These are phyloP conservation scores for Penicillium alfredii DNA, from an alignment of 495 filamentous ascomycete species.

Conservation along the genomic window DNA sequence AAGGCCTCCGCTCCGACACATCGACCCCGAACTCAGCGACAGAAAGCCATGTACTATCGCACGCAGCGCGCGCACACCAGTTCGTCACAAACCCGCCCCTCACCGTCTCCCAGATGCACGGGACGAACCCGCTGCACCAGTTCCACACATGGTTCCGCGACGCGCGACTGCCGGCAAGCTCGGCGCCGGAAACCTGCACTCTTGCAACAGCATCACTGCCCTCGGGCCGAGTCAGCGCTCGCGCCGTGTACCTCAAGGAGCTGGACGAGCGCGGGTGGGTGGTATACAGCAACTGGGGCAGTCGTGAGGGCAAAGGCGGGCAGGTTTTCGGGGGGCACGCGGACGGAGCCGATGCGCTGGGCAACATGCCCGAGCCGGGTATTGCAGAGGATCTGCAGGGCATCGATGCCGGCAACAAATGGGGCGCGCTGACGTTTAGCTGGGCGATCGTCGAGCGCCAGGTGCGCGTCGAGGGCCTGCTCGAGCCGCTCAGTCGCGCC, in stretches of 20 bases:
- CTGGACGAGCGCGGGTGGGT: conserved; percentile 68
- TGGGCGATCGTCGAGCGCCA: conserved; percentile 74
- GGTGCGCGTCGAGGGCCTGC: conserved; percentile 73
- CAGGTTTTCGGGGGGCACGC: conserved; percentile 34
- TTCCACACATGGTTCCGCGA: conserved; percentile 83
- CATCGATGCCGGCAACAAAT: conserved; percentile 31
- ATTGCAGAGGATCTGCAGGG: conserved; percentile 6
- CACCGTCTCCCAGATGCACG: conserved; percentile 35
- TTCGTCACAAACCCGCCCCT: conserved; percentile 43
- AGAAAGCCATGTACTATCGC: conserved; percentile 32
- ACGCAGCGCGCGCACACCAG: conserved; percentile 42
- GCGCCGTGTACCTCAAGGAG: conserved; percentile 89
- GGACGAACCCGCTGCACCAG: conserved; percentile 61
- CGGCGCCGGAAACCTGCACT: conserved; percentile 67
- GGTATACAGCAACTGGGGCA: conserved; percentile 89
- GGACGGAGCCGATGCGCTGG: conserved; percentile 6
- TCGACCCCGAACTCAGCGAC: conserved; percentile 35
- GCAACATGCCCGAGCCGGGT: conserved; percentile 27
- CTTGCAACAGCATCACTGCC: conserved; percentile 82
- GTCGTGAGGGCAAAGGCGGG: conserved; percentile 40
- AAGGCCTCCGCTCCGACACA: conserved; percentile 27
- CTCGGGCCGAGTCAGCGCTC: conserved; percentile 74
- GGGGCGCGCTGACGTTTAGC: conserved; percentile 40
- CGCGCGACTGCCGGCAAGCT: conserved; percentile 54
- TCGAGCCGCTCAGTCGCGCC: conserved; percentile 57